phyloP scores from a whole-genome alignment of 2,329 filamentous ascomycete species.

The Didymella keratinophila region DNA sequence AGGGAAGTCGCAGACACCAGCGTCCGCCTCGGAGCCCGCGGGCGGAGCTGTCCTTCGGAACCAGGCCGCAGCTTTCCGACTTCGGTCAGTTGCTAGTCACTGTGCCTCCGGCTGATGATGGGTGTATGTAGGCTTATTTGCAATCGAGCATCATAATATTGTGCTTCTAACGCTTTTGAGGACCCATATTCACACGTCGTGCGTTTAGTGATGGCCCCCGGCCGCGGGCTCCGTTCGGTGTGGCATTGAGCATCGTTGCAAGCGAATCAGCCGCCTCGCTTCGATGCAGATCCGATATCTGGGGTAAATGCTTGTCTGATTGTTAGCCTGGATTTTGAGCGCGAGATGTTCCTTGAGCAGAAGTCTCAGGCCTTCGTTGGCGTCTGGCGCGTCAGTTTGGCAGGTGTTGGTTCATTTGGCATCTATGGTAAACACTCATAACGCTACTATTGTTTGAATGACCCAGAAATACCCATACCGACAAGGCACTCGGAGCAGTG shows the following conservation, averaged over 20 bases:
- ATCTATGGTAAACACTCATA: not conserved
- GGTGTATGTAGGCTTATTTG: not conserved
- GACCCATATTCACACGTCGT: not conserved
- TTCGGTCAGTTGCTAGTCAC: not conserved
- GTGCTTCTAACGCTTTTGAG: not conserved
- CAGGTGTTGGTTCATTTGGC: not conserved
- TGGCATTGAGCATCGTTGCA: not conserved
- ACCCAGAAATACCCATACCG: too few relatives aligned
- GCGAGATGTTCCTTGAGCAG: not conserved
- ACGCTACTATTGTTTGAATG: not conserved
- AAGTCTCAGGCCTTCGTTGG: not conserved
- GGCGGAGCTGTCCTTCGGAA: conserved; percentile 7
- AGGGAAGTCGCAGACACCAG: not conserved
- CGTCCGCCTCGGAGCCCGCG: conserved; percentile 4
- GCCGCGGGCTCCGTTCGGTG: conserved; percentile 5
- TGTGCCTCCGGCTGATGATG: not conserved
- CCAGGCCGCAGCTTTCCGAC: not conserved
- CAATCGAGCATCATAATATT: not conserved
- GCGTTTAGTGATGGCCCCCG: not conserved
- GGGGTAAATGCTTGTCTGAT: not conserved
- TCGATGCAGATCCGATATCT: not conserved
- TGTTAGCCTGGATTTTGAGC: not conserved
- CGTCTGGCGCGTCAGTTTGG: not conserved
- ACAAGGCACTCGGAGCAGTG: too few relatives aligned
- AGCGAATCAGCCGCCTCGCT: conserved; percentile 1